Conservation (phyloP, 495 filamentous ascomycete species). For the Rusavskia elegans region DNA sequence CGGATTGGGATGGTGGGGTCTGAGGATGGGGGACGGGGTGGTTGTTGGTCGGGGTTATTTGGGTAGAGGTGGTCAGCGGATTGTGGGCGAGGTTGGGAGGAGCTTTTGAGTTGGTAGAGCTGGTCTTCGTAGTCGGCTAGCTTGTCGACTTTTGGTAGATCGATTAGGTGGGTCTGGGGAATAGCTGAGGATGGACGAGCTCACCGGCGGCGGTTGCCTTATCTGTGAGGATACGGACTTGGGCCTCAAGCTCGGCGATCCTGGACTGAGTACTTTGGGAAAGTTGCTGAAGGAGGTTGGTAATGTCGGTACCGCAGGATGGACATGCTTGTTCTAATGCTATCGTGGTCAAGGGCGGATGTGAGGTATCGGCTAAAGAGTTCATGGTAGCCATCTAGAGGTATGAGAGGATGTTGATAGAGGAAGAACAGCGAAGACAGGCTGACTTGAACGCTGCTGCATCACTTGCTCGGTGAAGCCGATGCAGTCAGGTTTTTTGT, state of each 20-base stretch:
- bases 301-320: conserved; percentile 29
- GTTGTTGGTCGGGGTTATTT: conserved; percentile 24
- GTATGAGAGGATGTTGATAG: background rate
- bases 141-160: conserved; percentile 39
- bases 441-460: too few relatives aligned
- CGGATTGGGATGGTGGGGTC: conserved; percentile 8
- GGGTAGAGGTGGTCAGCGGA: conserved; percentile 28
- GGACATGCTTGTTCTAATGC: conserved; percentile 25
- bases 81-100: conserved; percentile 13
- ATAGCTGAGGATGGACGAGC: background rate
- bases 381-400: background rate
- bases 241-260: conserved; percentile 68
- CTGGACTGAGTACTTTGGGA: conserved; percentile 41
- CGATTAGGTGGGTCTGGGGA: background rate
- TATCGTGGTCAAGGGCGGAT: conserved; percentile 9
- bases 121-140: conserved; percentile 94
- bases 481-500: too few relatives aligned
- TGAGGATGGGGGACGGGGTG: conserved; percentile 17
- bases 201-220: conserved; percentile 65
- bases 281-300: conserved; percentile 15
- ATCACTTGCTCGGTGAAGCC: too few relatives aligned
- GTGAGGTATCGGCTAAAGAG: background rate
- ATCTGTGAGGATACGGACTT: conserved; percentile 54
- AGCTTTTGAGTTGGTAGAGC: conserved; percentile 44
- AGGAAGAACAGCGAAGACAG: too few relatives aligned